Evolutionary conservation across 2,329 filamentous ascomycete genomes (phyloP), one percentile per base, ranked within the genome.

Genomic region (Ascochyta pisi): DNA sequence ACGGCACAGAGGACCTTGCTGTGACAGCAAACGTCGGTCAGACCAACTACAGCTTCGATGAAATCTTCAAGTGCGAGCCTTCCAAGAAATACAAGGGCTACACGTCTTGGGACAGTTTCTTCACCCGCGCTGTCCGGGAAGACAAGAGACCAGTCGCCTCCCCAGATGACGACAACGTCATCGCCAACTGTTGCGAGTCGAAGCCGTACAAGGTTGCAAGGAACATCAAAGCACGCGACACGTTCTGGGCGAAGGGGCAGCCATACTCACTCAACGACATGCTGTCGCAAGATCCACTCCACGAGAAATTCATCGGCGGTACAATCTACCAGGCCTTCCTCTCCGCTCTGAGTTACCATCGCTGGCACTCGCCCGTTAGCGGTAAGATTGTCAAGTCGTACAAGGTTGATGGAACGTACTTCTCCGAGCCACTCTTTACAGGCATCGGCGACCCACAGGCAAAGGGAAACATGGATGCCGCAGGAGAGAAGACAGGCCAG

Each of bases 241-340:
- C 73, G 6, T 91, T 91, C 78, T 90, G 86, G 82, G 79, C 86
- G 66, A 91, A 91, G 69, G 82, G 81, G 8, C 86, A 90, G 72
- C 86, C 86, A 0, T 91, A 90, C 74, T 89, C 85, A 0, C 71
- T 89, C 16, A 63, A 77, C 2, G 84, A 89, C 68, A 89, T 89
- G 85, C 77, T 91, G 3, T 82, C 77, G 0, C 75, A 84, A 63
- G 84, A 89, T 62, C 66, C 77, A 0, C 70, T 85, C 1, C 77
- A 84, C 0, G 63, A 77, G 7, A 66, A 83, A 1, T 91, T 90
- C 61, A 81, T 78, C 0, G 84, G 84, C 6, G 88, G 85, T 1
- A 89, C 86, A 0, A 78, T 91, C 26, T 91, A 90, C 71, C 88
- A 91, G 66, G 88, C 87, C 0, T 91, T 89, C 67, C 76, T 91